A percentile compares a stretch with the other conserved stretches of the same genome.
Evolutionary conservation across 2,329 filamentous ascomycete species (phyloP).

Genomic region (Neodidymelliopsis sp.): DNA sequence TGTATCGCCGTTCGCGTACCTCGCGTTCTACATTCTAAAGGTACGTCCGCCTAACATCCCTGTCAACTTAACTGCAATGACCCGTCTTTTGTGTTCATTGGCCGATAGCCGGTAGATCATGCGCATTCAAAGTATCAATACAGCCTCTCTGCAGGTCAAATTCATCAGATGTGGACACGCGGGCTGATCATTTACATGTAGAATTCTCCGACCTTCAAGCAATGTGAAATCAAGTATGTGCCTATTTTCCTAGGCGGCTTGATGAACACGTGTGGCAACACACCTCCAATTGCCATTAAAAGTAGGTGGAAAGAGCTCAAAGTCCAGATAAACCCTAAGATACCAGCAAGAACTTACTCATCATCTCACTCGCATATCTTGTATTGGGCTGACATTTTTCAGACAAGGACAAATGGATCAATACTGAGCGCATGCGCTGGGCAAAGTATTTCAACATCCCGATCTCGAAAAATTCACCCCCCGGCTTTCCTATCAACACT

Average conservation of each 20-base stretch:
- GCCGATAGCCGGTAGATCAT: no score
- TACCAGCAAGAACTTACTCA: background rate
- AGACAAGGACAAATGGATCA: conserved; percentile 69
- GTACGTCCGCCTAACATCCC: conserved; percentile 52
- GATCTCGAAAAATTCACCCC: conserved; percentile 54
- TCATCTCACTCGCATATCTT: background rate
- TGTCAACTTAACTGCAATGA: no score
- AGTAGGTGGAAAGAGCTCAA: conserved; percentile 50
- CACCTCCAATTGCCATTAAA: conserved; percentile 62
- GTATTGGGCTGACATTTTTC: conserved; percentile 15
- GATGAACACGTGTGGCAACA: conserved; percentile 64
- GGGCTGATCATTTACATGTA: conserved; percentile 33
- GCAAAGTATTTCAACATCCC: conserved; percentile 62
- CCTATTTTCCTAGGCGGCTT: conserved; percentile 68
- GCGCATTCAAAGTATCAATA: background rate
- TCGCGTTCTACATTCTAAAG: conserved; percentile 64
- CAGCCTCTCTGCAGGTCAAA: background rate
- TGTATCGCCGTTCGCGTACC: conserved; percentile 67
- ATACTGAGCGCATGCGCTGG: conserved; percentile 62
- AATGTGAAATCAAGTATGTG: conserved; percentile 63
- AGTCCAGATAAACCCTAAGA: background rate
- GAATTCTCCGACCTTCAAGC: conserved; percentile 64
- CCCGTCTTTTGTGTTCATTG: no score
- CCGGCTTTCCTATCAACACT: conserved; percentile 63
- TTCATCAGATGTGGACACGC: background rate